Conservation (phyloP, 2,329 filamentous ascomycete genomes). For the Fusarium praegraminearum region DNA sequence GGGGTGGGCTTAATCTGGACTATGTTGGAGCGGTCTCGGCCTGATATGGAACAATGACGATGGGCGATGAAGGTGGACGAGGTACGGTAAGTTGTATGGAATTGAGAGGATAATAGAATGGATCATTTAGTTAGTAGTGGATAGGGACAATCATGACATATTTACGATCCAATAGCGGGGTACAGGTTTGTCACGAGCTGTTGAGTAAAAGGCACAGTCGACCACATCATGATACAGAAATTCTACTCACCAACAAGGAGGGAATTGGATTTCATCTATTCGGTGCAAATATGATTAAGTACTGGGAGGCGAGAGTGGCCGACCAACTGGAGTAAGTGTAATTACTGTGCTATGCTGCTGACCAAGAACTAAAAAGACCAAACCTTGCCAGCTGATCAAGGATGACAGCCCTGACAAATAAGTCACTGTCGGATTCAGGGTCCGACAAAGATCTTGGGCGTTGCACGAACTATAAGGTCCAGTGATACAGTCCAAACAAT, state of each 20-base stretch:
- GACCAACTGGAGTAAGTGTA: not conserved
- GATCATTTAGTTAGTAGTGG: not conserved
- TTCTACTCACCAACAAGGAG: not conserved
- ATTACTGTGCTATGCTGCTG: constrained; percentile 13
- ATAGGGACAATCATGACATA: constrained; percentile 20
- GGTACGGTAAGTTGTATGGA: not conserved
- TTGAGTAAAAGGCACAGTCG: constrained; percentile 16
- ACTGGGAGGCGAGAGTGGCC: constrained; percentile 9
- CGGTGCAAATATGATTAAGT: not conserved
- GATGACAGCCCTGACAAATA: constrained; percentile 28
- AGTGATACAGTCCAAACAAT: not conserved
- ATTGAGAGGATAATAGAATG: not conserved
- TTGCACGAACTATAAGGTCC: not conserved
- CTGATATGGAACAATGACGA: constrained; percentile 31
- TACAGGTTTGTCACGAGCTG: constrained; percentile 29
- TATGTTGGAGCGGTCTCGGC: constrained; percentile 31
- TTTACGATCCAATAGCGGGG: constrained; percentile 28
- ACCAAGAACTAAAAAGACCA: constrained; percentile 26
- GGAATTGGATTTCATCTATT: not conserved
- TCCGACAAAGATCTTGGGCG: constrained; percentile 11
- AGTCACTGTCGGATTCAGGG: constrained; percentile 19
- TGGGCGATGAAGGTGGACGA: constrained; percentile 14
- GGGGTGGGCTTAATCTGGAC: constrained; percentile 25
- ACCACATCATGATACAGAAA: constrained; percentile 1
- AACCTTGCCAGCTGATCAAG: constrained; percentile 38